Base-by-base conservation (phyloP, 129 eudicot species). In the Mikania micrantha region DNA sequence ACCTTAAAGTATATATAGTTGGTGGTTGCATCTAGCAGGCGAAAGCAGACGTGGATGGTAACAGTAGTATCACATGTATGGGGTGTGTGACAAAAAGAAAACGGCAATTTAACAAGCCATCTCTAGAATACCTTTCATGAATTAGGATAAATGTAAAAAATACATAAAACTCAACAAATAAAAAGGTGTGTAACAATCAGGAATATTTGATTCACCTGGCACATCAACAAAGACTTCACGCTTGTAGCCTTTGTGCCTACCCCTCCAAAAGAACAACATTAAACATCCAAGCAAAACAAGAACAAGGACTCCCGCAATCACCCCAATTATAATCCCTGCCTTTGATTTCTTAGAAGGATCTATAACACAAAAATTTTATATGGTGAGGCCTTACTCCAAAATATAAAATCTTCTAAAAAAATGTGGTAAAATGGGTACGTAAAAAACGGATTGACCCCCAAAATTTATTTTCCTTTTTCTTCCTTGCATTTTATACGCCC, bases 191-290 rank as follows among this genome's bases (percentile, higher is more conserved):
- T 27, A 19, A 27, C 62, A 56, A 9, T 9, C n/a, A 13, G 4
- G 19, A 32, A 34, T 60, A 61, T 21, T 59, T 24, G 32, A 20
- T 19, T 44, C 54, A 93, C 99, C 99, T 85, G 90, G 78, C 68
- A 94, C 99, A 57, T 94, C 99, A 48, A 90, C 93, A 60, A 78
- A 94, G 59, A 94, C 88, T 66, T 94, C 99, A 29, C 78, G 93
- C 40, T 76, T 87, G 79, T 79, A 85, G 58, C 97, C 93, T 75
- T 58, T 89, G 74, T 75, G 82, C 81, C 79, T 80, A 8, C 87
- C 80, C 80, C 85, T 85, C 88, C 82, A 90, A 45, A 85, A 15
- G 64, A 79, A 85, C 21, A 79, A 64, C 64, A 79, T 24, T 35
- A 77, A 29, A 60, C 77, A 83, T 63, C 92, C 96, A 66, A 94